These are phyloP conservation scores for Marasmius fiardii DNA, from an alignment of 1,284 basidiomycete genomes.

Conservation along the genomic window DNA sequence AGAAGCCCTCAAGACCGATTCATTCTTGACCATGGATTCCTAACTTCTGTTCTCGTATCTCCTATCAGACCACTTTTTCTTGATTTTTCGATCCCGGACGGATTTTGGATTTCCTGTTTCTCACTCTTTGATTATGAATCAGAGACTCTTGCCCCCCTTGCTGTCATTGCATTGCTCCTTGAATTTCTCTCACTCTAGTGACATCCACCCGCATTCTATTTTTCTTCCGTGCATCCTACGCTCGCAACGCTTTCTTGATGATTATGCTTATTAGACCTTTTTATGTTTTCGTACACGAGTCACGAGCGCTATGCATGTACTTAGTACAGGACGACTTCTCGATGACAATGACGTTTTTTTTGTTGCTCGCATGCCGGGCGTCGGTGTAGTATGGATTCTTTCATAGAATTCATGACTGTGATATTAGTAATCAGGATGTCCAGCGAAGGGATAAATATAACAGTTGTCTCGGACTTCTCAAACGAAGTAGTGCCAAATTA, in stretches of 20 bases:
- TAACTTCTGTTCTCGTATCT: neutral
- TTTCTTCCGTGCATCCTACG: neutral
- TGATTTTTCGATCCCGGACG: neutral
- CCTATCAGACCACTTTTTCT: neutral
- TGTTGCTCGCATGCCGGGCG: no score
- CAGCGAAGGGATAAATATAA: no score
- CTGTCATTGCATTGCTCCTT: neutral
- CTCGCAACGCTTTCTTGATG: neutral
- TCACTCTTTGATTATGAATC: neutral
- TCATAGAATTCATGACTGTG: no score
- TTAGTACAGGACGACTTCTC: neutral
- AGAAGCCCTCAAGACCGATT: neutral
- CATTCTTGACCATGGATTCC: neutral
- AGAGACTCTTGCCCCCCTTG: neutral
- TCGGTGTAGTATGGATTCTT: no score
- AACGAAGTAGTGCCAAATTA: slow-evolving; percentile 18
- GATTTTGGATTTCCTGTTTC: neutral
- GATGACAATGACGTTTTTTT: neutral
- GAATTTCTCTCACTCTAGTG: neutral
- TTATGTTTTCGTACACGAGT: neutral
- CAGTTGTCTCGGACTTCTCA: no score
- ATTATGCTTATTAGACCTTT: neutral
- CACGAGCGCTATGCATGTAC: neutral
- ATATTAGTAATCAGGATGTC: no score
- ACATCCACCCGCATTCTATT: neutral